Conservation (phyloP, 2,329 filamentous ascomycete species). For the Neophaeococcomyces mojaviensis region DNA sequence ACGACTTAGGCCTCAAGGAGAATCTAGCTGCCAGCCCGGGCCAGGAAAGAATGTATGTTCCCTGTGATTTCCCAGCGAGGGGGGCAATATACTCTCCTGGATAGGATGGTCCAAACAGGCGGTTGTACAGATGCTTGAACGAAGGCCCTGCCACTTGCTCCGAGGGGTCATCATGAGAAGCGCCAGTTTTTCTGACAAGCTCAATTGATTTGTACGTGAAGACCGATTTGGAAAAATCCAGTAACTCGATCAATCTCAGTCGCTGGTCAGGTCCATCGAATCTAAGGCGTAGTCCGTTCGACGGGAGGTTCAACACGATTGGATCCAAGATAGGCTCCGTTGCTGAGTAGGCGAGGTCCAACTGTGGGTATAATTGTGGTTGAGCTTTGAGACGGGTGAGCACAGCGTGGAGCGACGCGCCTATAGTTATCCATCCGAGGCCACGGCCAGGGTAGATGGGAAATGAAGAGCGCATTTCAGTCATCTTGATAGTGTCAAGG, state of each 20-base stretch:
- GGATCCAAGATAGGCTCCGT: constrained; percentile 66
- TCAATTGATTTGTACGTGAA: constrained; percentile 77
- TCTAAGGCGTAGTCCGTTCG: constrained; percentile 79
- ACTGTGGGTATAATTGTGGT: constrained; percentile 70
- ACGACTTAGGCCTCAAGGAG: constrained; percentile 64
- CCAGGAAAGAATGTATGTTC: constrained; percentile 86
- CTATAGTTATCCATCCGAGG: constrained; percentile 57
- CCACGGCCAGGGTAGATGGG: constrained; percentile 61
- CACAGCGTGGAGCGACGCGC: constrained; percentile 84
- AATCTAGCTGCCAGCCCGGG: constrained; percentile 93
- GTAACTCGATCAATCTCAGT: constrained; percentile 79
- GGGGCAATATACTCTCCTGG: constrained; percentile 83
- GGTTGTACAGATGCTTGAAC: constrained; percentile 85
- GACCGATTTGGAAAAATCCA: constrained; percentile 79
- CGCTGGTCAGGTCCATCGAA: constrained; percentile 94
- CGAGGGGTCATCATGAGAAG: constrained; percentile 35
- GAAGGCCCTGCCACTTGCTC: constrained; percentile 54
- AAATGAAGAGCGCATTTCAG: constrained; percentile 35
- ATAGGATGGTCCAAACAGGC: constrained; percentile 87
- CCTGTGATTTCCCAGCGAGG: constrained; percentile 46
- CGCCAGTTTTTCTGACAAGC: constrained; percentile 54
- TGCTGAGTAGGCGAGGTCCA: constrained; percentile 77
- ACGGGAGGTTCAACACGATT: constrained; percentile 66
- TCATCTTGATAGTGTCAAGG: constrained; percentile 27
- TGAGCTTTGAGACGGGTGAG: constrained; percentile 82